Conservation (phyloP, 345 rosid genomes). For the Salix dunnii region DNA sequence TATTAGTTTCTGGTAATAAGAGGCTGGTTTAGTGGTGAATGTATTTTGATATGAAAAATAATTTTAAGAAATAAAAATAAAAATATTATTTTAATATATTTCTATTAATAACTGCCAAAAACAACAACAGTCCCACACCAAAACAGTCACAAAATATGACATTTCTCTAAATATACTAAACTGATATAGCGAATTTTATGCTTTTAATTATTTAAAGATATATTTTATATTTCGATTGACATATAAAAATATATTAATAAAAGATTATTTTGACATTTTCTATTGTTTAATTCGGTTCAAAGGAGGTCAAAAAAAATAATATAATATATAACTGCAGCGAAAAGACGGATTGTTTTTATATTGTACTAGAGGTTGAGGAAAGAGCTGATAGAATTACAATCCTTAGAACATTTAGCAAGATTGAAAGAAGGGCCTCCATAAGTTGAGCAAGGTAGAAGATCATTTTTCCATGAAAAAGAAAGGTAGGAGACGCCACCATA, state of each 20-base stretch:
- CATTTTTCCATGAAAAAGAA: background rate
- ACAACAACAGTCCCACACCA: rapidly evolving
- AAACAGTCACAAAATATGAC: no score
- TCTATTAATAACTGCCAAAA: no score
- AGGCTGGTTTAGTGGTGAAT: no score
- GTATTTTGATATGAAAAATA: no score
- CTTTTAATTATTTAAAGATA: no score
- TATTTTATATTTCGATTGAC: no score
- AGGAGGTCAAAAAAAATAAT: background rate
- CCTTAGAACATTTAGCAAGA: conserved; percentile 6
- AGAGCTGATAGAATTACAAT: conserved; percentile 15
- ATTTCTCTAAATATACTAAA: no score
- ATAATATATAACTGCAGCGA: background rate
- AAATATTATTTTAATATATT: no score
- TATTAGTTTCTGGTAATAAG: no score
- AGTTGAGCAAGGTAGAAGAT: background rate
- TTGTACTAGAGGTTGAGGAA: conserved; percentile 10
- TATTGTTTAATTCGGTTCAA: background rate
- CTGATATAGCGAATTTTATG: no score
- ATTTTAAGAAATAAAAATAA: no score
- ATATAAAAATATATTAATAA: no score
- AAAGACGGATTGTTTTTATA: background rate
- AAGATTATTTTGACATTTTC: background rate
- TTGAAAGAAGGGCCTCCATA: background rate
- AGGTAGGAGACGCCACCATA: background rate